A percentile compares a stretch with the other conserved stretches of the same genome.
phyloP scores from a whole-genome alignment of 2,329 filamentous ascomycete species.

The Pseudogymnoascus sp. region DNA sequence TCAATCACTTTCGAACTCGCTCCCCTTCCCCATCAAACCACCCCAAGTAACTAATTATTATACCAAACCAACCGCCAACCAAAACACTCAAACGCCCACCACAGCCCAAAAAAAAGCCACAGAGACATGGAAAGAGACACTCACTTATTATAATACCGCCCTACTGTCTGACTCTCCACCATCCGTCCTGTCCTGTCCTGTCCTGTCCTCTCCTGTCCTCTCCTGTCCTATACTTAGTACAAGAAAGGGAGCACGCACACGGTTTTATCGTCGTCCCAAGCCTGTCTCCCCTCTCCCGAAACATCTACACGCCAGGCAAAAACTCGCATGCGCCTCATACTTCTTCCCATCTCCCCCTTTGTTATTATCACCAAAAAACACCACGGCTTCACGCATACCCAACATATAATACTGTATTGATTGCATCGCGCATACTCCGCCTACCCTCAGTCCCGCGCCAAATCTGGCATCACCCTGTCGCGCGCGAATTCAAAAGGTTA shows the following conservation, averaged over 20 bases:
- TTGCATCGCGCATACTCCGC: neutral
- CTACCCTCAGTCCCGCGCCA: neutral
- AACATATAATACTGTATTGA: neutral
- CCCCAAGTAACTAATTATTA: constrained; percentile 1
- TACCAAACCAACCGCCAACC: neutral
- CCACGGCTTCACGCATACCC: neutral
- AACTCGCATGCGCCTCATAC: constrained; percentile 3
- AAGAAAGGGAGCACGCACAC: neutral
- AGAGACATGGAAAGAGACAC: constrained; percentile 4
- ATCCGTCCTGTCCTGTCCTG: neutral
- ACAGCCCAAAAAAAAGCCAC: constrained; percentile 7
- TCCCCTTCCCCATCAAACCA: neutral
- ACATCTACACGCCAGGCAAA: constrained; percentile 11
- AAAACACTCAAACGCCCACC: neutral
- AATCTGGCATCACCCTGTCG: constrained; percentile 3
- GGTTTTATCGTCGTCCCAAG: constrained; percentile 1
- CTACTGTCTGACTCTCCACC: neutral
- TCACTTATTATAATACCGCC: neutral
- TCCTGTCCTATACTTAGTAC: neutral
- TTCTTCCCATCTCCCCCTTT: neutral
- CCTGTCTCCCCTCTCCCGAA: constrained; percentile 1
- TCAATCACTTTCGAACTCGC: constrained; percentile 9
- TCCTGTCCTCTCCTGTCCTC: neutral
- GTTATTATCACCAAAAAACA: constrained; percentile 11
- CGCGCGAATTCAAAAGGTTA: constrained; percentile 7